Evolutionary conservation across 192 early-diverging fungal species (phyloP).

Genomic region (Coemansia sp.): DNA sequence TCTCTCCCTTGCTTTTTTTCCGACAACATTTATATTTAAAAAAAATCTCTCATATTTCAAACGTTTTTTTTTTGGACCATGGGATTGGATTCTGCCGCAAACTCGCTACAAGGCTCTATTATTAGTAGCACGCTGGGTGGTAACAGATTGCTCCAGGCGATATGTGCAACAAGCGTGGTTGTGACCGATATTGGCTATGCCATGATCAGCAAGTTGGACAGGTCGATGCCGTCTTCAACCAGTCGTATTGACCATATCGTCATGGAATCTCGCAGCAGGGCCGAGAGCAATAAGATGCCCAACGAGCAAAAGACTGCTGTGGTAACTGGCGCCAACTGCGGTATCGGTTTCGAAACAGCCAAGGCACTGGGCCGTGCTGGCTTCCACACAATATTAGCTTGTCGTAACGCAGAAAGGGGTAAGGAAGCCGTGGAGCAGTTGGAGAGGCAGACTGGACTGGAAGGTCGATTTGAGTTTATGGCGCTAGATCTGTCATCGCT

Average conservation of each 20-base stretch:
- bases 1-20: not conserved
- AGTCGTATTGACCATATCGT: conserved; percentile 42
- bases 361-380: conserved; percentile 57
- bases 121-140: conserved; percentile 6
- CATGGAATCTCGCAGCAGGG: conserved; percentile 14
- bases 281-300: not conserved
- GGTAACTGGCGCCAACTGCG: conserved; percentile 58
- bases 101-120: conserved; percentile 12
- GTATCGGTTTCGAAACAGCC: conserved; percentile 58
- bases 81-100: conserved; percentile 8
- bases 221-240: conserved; percentile 14
- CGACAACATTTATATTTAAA: not conserved
- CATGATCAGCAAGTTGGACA: conserved; percentile 34
- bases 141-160: not conserved
- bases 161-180: not conserved
- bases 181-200: conserved; percentile 28
- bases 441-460: conserved; percentile 16
- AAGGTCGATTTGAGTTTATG: conserved; percentile 32
- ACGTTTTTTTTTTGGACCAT: not conserved
- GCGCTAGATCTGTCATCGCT: conserved; percentile 50
- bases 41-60: not conserved
- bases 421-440: conserved; percentile 28
- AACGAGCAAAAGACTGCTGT: conserved; percentile 26
- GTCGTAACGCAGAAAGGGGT: conserved; percentile 2
- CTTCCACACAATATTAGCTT: conserved; percentile 45